phyloP scores from a whole-genome alignment of 768 basidiomycete species.

The Mycena filopes region DNA sequence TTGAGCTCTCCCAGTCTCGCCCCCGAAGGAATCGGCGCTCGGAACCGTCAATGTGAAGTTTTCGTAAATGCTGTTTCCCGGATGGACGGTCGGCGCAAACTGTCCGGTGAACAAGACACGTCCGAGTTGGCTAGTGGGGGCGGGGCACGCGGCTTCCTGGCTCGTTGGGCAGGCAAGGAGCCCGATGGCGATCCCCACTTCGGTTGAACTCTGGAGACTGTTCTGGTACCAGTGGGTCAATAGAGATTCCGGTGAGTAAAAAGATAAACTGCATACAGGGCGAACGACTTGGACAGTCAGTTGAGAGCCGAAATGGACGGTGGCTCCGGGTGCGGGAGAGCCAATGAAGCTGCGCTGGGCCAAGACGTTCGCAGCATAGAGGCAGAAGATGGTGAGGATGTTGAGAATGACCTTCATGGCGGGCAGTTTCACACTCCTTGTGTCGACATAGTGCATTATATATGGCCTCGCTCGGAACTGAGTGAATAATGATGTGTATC shows the following conservation, averaged over 20 bases:
- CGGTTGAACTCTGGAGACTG: slow-evolving; percentile 19
- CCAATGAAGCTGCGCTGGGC: slow-evolving; percentile 19
- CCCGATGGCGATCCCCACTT: slow-evolving; percentile 27
- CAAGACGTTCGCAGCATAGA: slow-evolving; percentile 17
- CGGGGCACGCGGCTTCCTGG: slow-evolving; percentile 1
- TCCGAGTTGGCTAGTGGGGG: slow-evolving; percentile 16
- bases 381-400: slow-evolving; percentile 5
- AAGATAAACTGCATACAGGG: slow-evolving; percentile 4
- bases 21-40: background rate
- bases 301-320: background rate
- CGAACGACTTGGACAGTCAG: slow-evolving; percentile 24
- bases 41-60: slow-evolving; percentile 26
- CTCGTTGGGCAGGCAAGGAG: slow-evolving; percentile 21
- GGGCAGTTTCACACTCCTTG: background rate
- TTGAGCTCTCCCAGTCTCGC: slow-evolving; percentile 7
- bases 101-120: slow-evolving; percentile 6
- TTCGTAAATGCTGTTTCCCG: slow-evolving; percentile 20
- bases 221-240: slow-evolving; percentile 4
- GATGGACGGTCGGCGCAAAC: slow-evolving; percentile 9
- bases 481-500: too few relatives aligned
- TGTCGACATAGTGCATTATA: background rate
- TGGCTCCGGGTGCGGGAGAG: slow-evolving; percentile 4
- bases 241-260: background rate
- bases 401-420: slow-evolving; percentile 14
- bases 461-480: background rate